phyloP scores from a whole-genome alignment of 768 basidiomycete genomes.

The Rubroboletus satanas region DNA sequence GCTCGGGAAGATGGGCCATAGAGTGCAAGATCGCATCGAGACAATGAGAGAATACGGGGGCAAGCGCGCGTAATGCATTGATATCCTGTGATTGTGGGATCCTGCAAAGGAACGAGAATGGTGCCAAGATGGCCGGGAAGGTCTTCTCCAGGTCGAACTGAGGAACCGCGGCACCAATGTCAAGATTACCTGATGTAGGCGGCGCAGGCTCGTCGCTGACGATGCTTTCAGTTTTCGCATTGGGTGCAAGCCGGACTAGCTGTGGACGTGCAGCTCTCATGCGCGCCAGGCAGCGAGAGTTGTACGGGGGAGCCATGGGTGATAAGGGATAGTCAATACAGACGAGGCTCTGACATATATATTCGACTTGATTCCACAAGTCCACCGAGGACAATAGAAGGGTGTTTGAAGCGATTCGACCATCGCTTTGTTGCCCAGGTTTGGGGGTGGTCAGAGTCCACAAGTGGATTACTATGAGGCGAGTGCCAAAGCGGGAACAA shows the following conservation, averaged over 20 bases:
- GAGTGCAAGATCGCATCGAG: conserved; percentile 29
- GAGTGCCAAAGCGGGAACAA: conserved; percentile 7
- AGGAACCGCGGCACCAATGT: conserved; percentile 3
- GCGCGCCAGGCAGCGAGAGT: conserved; percentile 14
- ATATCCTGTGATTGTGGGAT: conserved; percentile 24
- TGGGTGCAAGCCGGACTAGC: neutral
- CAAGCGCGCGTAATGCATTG: conserved; percentile 28
- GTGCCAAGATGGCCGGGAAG: conserved; percentile 35
- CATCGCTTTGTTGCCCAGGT: neutral
- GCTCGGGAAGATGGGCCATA: conserved; percentile 21
- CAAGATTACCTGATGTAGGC: conserved; percentile 16
- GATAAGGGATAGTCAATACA: neutral
- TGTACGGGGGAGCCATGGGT: conserved; percentile 6
- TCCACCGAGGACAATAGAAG: conserved; percentile 20
- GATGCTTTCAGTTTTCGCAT: conserved; percentile 22
- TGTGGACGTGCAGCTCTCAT: neutral
- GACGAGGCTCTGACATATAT: neutral
- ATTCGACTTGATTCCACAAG: neutral
- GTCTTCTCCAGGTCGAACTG: conserved; percentile 32
- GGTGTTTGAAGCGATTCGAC: neutral
- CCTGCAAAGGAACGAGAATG: conserved; percentile 26
- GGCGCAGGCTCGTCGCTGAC: conserved; percentile 26
- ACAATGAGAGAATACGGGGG: conserved; percentile 21
- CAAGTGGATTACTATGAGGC: neutral
- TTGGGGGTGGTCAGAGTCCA: conserved; percentile 1